Percentiles rank a stretch among this genome's conserved stretches.
These are phyloP conservation scores for Phragmites australis DNA, from an alignment of 176 grass and related monocot species.

Conservation along the genomic window DNA sequence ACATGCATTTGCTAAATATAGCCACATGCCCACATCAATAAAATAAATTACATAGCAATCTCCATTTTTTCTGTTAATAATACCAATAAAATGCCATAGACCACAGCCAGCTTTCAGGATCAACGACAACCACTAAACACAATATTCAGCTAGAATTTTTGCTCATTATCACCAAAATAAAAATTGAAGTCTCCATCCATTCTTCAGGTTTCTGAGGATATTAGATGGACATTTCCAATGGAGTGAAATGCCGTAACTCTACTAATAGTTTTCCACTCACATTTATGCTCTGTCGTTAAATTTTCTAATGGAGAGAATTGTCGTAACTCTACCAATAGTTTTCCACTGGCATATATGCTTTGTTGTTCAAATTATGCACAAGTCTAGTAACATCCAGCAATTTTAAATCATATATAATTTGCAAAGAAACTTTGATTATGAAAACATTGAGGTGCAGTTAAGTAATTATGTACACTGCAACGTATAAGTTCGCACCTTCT, in stretches of 20 bases:
- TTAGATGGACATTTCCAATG: not conserved
- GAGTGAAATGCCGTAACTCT: not conserved
- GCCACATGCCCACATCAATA: not conserved
- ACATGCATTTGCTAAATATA: conserved; percentile 10
- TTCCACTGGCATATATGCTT: not conserved
- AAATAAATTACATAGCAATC: not conserved
- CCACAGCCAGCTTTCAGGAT: not conserved
- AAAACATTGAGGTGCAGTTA: not conserved
- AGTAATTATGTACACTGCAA: not conserved
- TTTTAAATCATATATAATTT: not conserved
- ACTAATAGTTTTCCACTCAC: not conserved
- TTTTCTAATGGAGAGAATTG: not conserved
- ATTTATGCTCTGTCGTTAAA: not conserved
- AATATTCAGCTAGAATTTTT: not conserved
- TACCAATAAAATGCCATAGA: not conserved
- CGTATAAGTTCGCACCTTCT: conserved; percentile 58
- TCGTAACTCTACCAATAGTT: not conserved
- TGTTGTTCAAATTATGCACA: not conserved
- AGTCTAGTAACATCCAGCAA: not conserved
- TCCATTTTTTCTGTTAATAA: conserved; percentile 11
- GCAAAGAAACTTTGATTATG: not conserved
- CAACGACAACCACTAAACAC: not conserved
- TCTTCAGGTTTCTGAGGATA: not conserved
- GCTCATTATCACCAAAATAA: not conserved
- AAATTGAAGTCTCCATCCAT: not conserved